A percentile compares a stretch with the other conserved stretches of the same genome.
Evolutionary conservation across 306 rosid genomes (phyloP).

Genomic region (Rosa rugosa): DNA sequence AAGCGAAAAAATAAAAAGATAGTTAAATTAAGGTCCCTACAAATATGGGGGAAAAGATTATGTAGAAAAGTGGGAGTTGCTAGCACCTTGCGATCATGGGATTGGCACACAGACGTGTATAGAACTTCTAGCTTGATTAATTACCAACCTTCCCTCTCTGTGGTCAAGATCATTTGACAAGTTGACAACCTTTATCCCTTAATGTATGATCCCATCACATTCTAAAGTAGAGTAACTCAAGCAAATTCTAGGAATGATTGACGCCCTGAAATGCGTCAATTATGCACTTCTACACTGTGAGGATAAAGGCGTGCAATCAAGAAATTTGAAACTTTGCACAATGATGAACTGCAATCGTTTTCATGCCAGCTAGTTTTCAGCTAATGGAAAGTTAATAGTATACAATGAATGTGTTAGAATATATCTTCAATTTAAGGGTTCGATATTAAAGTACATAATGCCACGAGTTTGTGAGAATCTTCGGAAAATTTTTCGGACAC

Average conservation of each 20-base stretch:
- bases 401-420: not conserved
- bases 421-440: too few species aligned
- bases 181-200: not conserved
- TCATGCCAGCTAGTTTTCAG: not conserved
- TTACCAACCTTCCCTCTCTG: not conserved
- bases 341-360: not conserved
- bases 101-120: not conserved
- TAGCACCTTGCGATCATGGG: not conserved
- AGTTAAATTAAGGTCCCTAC: not conserved
- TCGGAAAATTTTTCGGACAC: too few species aligned
- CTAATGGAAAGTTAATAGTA: not conserved
- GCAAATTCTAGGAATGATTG: not conserved
- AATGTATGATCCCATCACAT: not conserved
- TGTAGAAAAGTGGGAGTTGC: not conserved
- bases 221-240: not conserved
- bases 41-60: not conserved
- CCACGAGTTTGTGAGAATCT: too few species aligned
- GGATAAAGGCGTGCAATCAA: not conserved
- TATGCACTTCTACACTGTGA: not conserved
- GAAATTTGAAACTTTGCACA: not conserved
- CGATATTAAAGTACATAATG: too few species aligned
- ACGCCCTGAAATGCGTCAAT: not conserved
- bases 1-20: not conserved
- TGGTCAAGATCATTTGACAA: not conserved
- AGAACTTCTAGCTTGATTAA: not conserved